Base-by-base conservation (phyloP, 306 rosid species). In the Benincasa hispida region DNA sequence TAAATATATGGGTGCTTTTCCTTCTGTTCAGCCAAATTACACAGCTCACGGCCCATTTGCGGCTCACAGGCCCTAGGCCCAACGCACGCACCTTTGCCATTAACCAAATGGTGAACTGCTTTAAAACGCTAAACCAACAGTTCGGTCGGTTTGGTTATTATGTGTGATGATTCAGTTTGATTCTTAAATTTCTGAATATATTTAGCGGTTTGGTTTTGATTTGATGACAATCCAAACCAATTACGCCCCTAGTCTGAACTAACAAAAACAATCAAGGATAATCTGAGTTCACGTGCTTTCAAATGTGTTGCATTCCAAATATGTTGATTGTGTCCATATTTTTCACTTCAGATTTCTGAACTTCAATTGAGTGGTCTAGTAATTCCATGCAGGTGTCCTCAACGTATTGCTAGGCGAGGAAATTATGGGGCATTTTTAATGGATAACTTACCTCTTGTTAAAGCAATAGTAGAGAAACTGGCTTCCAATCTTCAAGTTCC, bases 351-450 rank as follows among this genome's bases (percentile, higher is more conserved):
- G 24, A 28, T 34, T 74, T 35, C 45, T 74, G 34, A 74, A 54
- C 35, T 0, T 10, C 5, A 48, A 25, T 72, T 4, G 41, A 72
- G 60, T 5, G 27, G 11, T 58, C n/a, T 15, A 57, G 25, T 63
- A 45, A 37, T 59, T 78, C 79, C 6, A 10, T 77, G 57, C 87
- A 95, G 98, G 83, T 95, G 99, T 83, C 99, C 99, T 47, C 99
- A 95, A 82, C 92, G 99, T 66, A 95, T 95, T 81, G 98, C 97
- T 27, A 85, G 82, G 79, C 79, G 96, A 50, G 98, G 99, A 51
- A 68, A 95, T 74, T 92, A 95, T 78, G 98, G 99, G 58, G 98
- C 98, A 61, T 95, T 95, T 76, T 81, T 95, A n/a, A 95, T 95
- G 99, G 97, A 92, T 77, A 88, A 95, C 82, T 96, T 95, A 61